Conservation (phyloP, 1,139 yeast species). For the Geotrichum klebahnii region DNA sequence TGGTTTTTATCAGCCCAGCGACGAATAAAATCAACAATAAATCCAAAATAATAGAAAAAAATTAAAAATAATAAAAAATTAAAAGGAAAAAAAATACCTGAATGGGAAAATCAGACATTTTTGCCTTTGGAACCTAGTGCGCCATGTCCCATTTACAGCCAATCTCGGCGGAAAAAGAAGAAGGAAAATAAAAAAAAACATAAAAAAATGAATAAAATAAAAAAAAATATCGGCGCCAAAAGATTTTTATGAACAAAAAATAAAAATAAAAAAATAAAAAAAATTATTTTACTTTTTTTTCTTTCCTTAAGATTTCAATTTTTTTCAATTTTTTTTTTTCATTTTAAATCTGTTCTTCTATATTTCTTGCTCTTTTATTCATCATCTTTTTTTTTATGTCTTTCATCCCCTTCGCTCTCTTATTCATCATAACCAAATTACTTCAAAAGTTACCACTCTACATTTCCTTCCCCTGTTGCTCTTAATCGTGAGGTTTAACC, state of each 20-base stretch:
- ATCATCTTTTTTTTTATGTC: not conserved
- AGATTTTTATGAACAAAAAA: not conserved
- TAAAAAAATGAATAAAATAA: not conserved
- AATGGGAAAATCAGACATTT: not conserved
- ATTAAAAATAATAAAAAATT: too few species aligned
- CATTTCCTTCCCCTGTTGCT: too few species aligned
- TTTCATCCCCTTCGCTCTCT: not conserved
- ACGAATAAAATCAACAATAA: too few species aligned
- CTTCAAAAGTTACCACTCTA: too few species aligned
- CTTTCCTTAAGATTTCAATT: not conserved
- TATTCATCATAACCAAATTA: too few species aligned
- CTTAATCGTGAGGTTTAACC: too few species aligned
- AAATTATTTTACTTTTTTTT: not conserved
- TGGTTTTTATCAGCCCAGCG: not conserved
- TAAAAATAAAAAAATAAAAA: not conserved
- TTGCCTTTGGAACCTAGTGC: too few species aligned
- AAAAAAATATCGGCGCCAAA: not conserved
- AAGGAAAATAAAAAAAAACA: not conserved
- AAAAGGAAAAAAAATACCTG: slow-evolving; percentile 3
- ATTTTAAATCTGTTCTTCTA: too few species aligned
- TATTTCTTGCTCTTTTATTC: not conserved
- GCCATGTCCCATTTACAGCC: not conserved
- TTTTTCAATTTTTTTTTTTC: too few species aligned
- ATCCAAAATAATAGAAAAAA: too few species aligned
- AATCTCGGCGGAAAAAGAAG: slow-evolving; percentile 3